A percentile compares a stretch with the other conserved stretches of the same genome.
phyloP scores from a whole-genome alignment of 2,329 filamentous ascomycete species.

The Talaromyces sp. region DNA sequence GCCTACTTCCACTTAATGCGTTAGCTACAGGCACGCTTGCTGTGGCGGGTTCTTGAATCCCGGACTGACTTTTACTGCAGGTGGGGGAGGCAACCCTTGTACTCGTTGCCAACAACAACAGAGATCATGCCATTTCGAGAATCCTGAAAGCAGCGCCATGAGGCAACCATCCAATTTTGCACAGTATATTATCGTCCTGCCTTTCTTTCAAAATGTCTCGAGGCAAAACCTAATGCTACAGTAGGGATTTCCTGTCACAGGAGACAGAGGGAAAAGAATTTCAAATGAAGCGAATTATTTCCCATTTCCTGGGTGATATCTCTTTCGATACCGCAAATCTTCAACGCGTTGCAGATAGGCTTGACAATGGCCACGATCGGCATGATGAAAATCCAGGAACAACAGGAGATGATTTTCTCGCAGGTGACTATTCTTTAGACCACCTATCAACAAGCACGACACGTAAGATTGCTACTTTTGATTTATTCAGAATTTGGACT shows the following conservation, averaged over 20 bases:
- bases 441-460: not conserved
- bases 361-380: not conserved
- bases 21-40: too few species aligned
- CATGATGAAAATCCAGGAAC: not conserved
- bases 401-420: not conserved
- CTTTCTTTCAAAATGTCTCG: not conserved
- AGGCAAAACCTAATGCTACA: not conserved
- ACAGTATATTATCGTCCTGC: not conserved
- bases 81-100: slow-evolving; percentile 54
- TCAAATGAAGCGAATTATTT: slow-evolving; percentile 47
- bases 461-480: not conserved
- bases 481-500: not conserved
- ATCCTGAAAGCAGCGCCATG: slow-evolving; percentile 15
- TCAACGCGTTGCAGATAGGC: slow-evolving; percentile 26
- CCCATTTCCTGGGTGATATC: slow-evolving; percentile 44
- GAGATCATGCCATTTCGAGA: slow-evolving; percentile 49
- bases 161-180: not conserved
- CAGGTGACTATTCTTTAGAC: not conserved
- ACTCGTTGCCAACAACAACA: slow-evolving; percentile 51
- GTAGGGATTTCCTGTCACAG: not conserved
- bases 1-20: too few species aligned
- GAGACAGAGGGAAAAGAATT: slow-evolving; percentile 8
- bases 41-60: not conserved
- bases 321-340: slow-evolving; percentile 36
- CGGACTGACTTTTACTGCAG: slow-evolving; percentile 5